Evolutionary conservation across 2,329 filamentous ascomycete genomes (phyloP).

Genomic region (Colletotrichum sp.): DNA sequence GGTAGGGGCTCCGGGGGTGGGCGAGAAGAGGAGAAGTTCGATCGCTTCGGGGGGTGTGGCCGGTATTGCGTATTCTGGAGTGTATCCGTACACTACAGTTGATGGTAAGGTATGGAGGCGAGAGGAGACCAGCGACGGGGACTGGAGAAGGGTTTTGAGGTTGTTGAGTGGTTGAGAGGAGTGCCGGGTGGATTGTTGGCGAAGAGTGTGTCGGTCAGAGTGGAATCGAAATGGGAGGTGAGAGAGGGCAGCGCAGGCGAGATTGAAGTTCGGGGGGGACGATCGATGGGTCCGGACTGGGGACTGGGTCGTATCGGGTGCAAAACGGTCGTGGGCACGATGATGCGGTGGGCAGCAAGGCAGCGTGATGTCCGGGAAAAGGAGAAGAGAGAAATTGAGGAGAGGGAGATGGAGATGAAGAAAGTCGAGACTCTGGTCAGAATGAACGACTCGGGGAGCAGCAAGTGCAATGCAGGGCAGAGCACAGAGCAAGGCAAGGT

Average conservation of each 20-base stretch:
- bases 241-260: constrained; percentile 1
- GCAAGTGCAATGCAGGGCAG: not conserved
- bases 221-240: not conserved
- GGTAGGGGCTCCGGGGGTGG: not conserved
- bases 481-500: not conserved
- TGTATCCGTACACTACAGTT: not conserved
- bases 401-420: not conserved
- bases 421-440: not conserved
- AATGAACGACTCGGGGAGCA: not conserved
- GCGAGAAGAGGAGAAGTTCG: not conserved
- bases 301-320: not conserved
- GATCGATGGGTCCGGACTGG: constrained; percentile 12
- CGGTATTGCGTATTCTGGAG: not conserved
- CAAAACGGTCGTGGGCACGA: not conserved
- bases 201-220: not conserved
- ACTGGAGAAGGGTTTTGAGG: not conserved
- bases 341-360: not conserved
- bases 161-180: not conserved
- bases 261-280: constrained; percentile 6
- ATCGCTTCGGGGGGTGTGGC: not conserved
- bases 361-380: not conserved
- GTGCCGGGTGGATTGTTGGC: not conserved
- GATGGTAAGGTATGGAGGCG: not conserved
- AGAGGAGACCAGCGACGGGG: constrained; percentile 2
- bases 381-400: not conserved